Evolutionary conservation across 2,329 filamentous ascomycete genomes (phyloP).

Genomic region (Colletotrichum sp.): DNA sequence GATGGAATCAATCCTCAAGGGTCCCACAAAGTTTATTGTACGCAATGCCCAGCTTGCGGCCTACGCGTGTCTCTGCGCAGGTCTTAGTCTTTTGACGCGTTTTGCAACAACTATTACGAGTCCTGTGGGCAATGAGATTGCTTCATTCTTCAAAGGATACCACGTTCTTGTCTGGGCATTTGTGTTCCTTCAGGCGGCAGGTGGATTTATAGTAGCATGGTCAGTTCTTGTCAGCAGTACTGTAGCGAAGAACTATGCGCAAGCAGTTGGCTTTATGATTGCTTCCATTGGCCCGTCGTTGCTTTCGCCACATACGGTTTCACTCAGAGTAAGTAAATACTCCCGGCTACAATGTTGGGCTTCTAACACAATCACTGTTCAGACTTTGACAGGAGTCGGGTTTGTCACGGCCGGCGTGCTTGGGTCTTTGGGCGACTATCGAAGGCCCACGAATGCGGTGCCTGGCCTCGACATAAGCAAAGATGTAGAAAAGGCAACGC

Average conservation of each 20-base stretch:
- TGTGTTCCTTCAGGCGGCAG: not conserved
- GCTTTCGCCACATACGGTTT: not conserved
- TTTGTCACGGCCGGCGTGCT: too few relatives aligned
- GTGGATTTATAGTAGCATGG: not conserved
- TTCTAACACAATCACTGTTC: too few relatives aligned
- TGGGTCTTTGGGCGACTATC: too few relatives aligned
- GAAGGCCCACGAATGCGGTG: too few relatives aligned
- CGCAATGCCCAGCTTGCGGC: not conserved
- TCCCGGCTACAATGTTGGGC: too few relatives aligned
- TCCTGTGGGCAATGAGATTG: rapidly evolving
- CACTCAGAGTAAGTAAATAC: not conserved
- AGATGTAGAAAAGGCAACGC: too few relatives aligned
- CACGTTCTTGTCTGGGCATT: not conserved
- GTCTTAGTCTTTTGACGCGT: not conserved
- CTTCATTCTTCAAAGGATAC: not conserved
- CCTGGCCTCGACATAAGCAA: too few relatives aligned
- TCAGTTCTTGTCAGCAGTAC: not conserved
- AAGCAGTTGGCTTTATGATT: not conserved
- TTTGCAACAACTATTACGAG: not conserved
- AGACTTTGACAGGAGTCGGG: too few relatives aligned
- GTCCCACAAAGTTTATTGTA: not conserved
- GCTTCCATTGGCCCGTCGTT: not conserved
- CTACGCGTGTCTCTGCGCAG: not conserved
- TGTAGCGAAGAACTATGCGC: not conserved
- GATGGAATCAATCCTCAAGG: not conserved